A percentile compares a stretch with the other conserved stretches of the same genome.
These are phyloP conservation scores for Lichtheimia hyalospora DNA, from an alignment of 371 early-diverging fungal genomes.

Conservation along the genomic window DNA sequence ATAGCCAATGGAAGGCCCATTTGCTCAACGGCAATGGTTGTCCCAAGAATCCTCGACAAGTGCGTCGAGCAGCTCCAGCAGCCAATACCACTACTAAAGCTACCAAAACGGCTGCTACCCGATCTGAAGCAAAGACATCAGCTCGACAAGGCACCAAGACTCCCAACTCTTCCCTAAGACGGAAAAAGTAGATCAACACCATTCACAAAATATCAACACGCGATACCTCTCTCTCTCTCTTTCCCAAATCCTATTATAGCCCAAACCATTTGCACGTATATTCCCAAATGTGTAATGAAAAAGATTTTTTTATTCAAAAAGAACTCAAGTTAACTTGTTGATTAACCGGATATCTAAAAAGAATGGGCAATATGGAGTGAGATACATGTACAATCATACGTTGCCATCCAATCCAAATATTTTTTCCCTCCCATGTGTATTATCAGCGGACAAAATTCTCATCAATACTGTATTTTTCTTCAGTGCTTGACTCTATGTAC, in stretches of 20 bases:
- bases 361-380: not conserved
- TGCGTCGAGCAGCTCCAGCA: slow-evolving; percentile 8
- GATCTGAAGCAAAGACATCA: not conserved
- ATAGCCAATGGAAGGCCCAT: slow-evolving; percentile 69
- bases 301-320: not conserved
- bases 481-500: slow-evolving; percentile 1
- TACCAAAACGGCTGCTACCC: not conserved
- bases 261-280: not conserved
- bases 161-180: slow-evolving; percentile 9
- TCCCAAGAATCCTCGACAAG: slow-evolving; percentile 36
- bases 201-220: not conserved
- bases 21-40: slow-evolving; percentile 59
- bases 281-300: not conserved
- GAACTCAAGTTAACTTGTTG: not conserved
- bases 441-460: slow-evolving; percentile 1
- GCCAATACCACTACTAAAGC: slow-evolving; percentile 1
- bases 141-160: not conserved
- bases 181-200: slow-evolving; percentile 9
- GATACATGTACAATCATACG: not conserved
- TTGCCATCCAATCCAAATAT: not conserved
- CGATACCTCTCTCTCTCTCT: not conserved
- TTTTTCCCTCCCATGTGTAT: not conserved
- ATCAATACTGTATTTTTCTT: not conserved
- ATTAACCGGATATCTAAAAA: not conserved
- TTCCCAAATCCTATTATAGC: not conserved